Evolutionary conservation across 805 yeast genomes (phyloP).

Genomic region (Pichia exigua): DNA sequence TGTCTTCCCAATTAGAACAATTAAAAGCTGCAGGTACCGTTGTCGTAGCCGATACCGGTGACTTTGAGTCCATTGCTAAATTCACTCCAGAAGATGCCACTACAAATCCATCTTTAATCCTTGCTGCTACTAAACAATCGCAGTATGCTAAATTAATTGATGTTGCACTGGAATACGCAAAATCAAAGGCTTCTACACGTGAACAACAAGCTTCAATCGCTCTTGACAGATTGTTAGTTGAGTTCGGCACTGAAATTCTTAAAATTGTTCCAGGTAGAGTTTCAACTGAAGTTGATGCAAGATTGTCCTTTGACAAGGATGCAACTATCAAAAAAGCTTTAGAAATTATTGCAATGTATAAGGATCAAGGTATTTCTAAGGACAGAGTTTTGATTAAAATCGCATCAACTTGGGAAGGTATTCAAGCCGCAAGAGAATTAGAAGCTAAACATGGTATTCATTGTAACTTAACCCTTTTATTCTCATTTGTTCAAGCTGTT

Average conservation of each 20-base stretch:
- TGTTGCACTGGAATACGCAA: constrained; percentile 81
- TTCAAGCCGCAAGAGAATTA: constrained; percentile 94
- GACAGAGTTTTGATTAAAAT: constrained; percentile 92
- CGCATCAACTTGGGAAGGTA: constrained; percentile 99
- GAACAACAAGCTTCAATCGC: constrained; percentile 76
- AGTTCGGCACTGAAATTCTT: constrained; percentile 90
- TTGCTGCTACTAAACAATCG: constrained; percentile 89
- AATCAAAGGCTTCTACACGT: constrained; percentile 46
- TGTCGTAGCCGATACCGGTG: constrained; percentile 98
- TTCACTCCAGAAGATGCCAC: constrained; percentile 99
- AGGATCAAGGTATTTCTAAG: constrained; percentile 75
- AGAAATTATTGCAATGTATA: constrained; percentile 80
- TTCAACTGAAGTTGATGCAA: constrained; percentile 98
- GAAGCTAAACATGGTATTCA: constrained; percentile 88
- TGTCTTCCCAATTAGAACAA: constrained; percentile 81
- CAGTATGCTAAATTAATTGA: constrained; percentile 88
- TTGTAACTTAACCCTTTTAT: constrained; percentile 89
- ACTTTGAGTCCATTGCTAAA: constrained; percentile 94
- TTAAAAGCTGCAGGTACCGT: constrained; percentile 92
- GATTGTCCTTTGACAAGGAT: constrained; percentile 91
- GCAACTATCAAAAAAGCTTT: constrained; percentile 92
- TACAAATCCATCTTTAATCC: constrained; percentile 94
- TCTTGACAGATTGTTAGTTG: constrained; percentile 86
- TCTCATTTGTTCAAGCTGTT: constrained; percentile 95
- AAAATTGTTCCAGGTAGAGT: constrained; percentile 98